A percentile compares a stretch with the other conserved stretches of the same genome.
Evolutionary conservation across 202 grass and related monocot species (phyloP).

Genomic region (Panicum hallii): DNA sequence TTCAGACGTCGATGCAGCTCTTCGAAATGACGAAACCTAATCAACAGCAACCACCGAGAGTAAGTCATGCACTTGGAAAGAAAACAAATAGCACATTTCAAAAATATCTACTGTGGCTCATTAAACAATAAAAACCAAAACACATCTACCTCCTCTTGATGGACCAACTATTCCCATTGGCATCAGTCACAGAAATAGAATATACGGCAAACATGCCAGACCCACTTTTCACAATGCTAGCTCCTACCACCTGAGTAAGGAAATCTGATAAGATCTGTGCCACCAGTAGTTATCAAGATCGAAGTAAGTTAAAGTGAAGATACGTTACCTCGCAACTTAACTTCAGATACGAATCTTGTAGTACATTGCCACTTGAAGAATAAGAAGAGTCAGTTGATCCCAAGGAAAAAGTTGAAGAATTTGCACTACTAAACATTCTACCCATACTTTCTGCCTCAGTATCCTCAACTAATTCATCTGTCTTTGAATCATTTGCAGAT

Average conservation of each 20-base stretch:
- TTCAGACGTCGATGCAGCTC: conserved; percentile 95
- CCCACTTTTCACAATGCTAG: conserved; percentile 96
- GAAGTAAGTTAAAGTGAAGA: conserved; percentile 33
- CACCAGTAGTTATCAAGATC: conserved; percentile 37
- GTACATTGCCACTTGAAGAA: conserved; percentile 69
- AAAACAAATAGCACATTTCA: conserved; percentile 13
- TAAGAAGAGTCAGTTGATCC: conserved; percentile 65
- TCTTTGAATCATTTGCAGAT: conserved; percentile 59
- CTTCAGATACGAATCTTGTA: conserved; percentile 91
- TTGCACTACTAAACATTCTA: conserved; percentile 71
- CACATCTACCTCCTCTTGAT: conserved; percentile 91
- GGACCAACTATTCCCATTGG: conserved; percentile 91
- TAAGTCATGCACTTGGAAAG: conserved; percentile 21
- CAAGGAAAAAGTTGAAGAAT: conserved; percentile 73
- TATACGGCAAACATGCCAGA: conserved; percentile 98
- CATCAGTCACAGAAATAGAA: conserved; percentile 89
- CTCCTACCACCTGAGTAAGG: conserved; percentile 75
- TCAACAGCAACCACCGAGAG: conserved; percentile 30
- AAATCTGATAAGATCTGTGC: conserved; percentile 43
- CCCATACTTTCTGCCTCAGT: conserved; percentile 62
- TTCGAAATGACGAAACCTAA: conserved; percentile 99
- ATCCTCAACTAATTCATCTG: conserved; percentile 53
- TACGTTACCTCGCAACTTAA: conserved; percentile 90
- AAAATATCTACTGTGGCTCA: conserved; percentile 31
- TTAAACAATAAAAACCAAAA: conserved; percentile 24